Evolutionary conservation across 2,329 filamentous ascomycete species (phyloP).

Genomic region (Capronia coronata): DNA sequence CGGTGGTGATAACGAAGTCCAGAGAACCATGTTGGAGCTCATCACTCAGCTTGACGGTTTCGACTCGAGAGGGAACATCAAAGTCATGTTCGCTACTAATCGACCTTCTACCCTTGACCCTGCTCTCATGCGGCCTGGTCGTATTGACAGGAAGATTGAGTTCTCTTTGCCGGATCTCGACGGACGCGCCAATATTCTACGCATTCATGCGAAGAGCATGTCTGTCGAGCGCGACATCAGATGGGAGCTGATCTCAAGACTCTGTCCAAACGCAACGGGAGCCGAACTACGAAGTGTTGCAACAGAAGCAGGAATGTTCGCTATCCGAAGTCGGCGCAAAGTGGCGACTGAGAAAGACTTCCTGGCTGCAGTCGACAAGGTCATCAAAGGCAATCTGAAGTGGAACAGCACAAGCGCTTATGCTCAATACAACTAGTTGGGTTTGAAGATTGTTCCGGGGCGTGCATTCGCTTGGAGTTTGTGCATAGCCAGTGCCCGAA

Average conservation of each 20-base stretch:
- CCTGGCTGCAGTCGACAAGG: conserved; percentile 88
- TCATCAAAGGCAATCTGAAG: conserved; percentile 74
- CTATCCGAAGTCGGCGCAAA: conserved; percentile 89
- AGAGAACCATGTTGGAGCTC: conserved; percentile 94
- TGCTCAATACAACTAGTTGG: conserved; percentile 90
- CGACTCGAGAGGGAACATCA: conserved; percentile 94
- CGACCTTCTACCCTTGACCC: conserved; percentile 90
- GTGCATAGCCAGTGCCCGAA: neutral
- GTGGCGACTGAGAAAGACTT: conserved; percentile 99
- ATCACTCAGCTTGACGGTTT: conserved; percentile 97
- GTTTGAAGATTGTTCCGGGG: conserved; percentile 2
- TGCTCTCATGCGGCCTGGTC: conserved; percentile 92
- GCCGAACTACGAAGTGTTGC: conserved; percentile 94
- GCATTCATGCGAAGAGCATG: conserved; percentile 86
- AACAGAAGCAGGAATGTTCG: conserved; percentile 98
- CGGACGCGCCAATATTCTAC: conserved; percentile 91
- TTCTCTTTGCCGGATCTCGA: conserved; percentile 96
- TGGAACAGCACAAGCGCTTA: conserved; percentile 83
- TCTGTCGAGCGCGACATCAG: conserved; percentile 97
- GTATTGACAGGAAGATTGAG: conserved; percentile 98
- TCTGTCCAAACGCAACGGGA: conserved; percentile 96
- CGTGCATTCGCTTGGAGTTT: conserved; percentile 17
- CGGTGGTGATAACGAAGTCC: conserved; percentile 94
- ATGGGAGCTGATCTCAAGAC: conserved; percentile 95
- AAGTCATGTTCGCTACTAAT: conserved; percentile 99